Base-by-base conservation (phyloP, 2,329 filamentous ascomycete genomes). In the Hypoxylon rubiginosum region DNA sequence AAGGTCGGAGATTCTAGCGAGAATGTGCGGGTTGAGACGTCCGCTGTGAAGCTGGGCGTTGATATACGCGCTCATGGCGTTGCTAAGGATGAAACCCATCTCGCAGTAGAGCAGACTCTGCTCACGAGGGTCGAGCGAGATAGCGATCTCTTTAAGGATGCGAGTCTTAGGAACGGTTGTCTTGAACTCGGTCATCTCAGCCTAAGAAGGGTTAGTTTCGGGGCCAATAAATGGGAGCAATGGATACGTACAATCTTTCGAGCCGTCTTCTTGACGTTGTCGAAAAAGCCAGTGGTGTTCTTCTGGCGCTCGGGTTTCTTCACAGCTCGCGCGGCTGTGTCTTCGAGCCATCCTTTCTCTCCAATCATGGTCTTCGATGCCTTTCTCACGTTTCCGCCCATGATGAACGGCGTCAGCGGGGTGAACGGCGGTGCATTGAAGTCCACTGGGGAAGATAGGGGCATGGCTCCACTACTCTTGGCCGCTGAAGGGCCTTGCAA, bases 101-200 rank as follows among this genome's bases (percentile, higher is more conserved):
- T 89, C 86, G 73, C 85, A 86, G 74, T 87, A 88, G 7, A 89
- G 75, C 8, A 89, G 81, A 53, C 83, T 85, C 72, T 89, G 87
- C 75, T 88, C 86, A 46, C 86, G 83, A 0, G 85, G 79, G 71
- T 83, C 78, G 3, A 89, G 80, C 0, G 86, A 87, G 68, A 88
- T 85, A 21, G 77, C 75, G 2, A 85, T 71, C 49, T 77, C 80
- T 6, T 75, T 50, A 6, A 67, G 9, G 69, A 69, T 1, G 74
- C 73, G 41, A 77, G 77, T 4, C 74, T 64, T 21, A 78, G 21
- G 13, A 4, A 11, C 45, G 10, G 24, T 15, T 10, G 74, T 71
- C 62, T 80, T 76, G 43, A 73, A 66, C 5, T 85, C 83, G 2
- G 81, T 78, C 75, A 68, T 69, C 54, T 69, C 71, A 24, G 62